phyloP scores from a whole-genome alignment of 2,329 filamentous ascomycete species.

The Clathrospora elynae region DNA sequence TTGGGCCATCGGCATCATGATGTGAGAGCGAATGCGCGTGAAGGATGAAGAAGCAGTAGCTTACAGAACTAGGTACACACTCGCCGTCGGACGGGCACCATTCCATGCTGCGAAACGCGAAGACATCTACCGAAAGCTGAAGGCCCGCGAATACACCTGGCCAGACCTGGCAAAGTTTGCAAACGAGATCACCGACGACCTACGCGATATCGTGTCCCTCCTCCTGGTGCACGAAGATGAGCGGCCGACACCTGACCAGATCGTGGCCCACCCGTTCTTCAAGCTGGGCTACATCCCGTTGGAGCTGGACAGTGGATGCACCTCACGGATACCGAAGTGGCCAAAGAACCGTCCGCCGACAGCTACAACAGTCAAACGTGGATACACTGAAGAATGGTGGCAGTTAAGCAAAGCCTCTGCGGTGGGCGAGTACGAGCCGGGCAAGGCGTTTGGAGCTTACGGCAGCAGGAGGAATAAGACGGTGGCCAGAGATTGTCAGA shows the following conservation, averaged over 20 bases:
- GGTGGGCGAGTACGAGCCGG: conserved; percentile 55
- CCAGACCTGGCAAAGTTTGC: conserved; percentile 68
- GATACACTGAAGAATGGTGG: conserved; percentile 59
- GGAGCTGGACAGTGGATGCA: conserved; percentile 53
- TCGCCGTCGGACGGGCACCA: conserved; percentile 93
- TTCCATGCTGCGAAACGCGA: conserved; percentile 92
- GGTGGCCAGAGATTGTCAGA: conserved; percentile 57
- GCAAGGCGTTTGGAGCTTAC: conserved; percentile 54
- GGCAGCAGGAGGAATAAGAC: conserved; percentile 56
- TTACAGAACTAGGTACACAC: conserved; percentile 72
- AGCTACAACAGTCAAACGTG: conserved; percentile 51
- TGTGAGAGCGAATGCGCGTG: conserved; percentile 58
- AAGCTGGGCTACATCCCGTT: conserved; percentile 73
- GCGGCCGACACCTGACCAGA: conserved; percentile 75
- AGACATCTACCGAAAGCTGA: conserved; percentile 75
- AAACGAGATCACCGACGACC: conserved; percentile 74
- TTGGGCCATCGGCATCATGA: conserved; percentile 97
- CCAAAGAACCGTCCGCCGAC: conserved; percentile 52
- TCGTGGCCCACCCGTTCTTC: conserved; percentile 82
- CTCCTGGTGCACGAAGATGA: conserved; percentile 77
- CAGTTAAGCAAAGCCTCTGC: conserved; percentile 57
- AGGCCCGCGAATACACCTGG: conserved; percentile 80
- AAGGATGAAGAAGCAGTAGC: conserved; percentile 17
- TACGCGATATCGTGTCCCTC: conserved; percentile 76
- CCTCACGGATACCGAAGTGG: conserved; percentile 55